These are phyloP conservation scores for Mortierella sp. DNA, from an alignment of 371 early-diverging fungal species.

Conservation along the genomic window DNA sequence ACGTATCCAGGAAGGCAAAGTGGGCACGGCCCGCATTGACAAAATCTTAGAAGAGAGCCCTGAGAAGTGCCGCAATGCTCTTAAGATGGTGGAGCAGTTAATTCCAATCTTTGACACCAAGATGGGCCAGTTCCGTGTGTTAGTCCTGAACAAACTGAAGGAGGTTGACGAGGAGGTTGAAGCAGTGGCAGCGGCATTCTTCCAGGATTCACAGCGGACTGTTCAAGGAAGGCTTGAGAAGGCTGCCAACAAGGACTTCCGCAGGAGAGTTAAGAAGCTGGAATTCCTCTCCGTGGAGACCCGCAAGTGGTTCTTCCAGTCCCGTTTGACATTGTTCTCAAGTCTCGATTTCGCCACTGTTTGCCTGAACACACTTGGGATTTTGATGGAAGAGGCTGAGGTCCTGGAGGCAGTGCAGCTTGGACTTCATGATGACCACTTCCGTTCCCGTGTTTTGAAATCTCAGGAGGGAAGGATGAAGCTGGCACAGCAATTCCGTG, in stretches of 20 bases:
- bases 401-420: slow-evolving; percentile 73
- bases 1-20: slow-evolving; percentile 55
- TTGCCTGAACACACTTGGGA: slow-evolving; percentile 68
- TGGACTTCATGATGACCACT: slow-evolving; percentile 55
- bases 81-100: slow-evolving; percentile 53
- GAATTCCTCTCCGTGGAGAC: slow-evolving; percentile 58
- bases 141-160: slow-evolving; percentile 55
- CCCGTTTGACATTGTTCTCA: slow-evolving; percentile 48
- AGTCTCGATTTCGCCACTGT: slow-evolving; percentile 63
- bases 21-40: slow-evolving; percentile 51
- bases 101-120: slow-evolving; percentile 55
- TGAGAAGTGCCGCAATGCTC: slow-evolving; percentile 49
- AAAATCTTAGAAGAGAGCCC: slow-evolving; percentile 55
- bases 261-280: slow-evolving; percentile 69
- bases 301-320: slow-evolving; percentile 56
- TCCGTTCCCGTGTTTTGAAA: slow-evolving; percentile 63
- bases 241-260: slow-evolving; percentile 74
- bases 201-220: slow-evolving; percentile 56
- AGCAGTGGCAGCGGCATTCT: slow-evolving; percentile 56
- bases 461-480: slow-evolving; percentile 65
- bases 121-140: slow-evolving; percentile 45
- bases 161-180: slow-evolving; percentile 64
- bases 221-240: slow-evolving; percentile 69
- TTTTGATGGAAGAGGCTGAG: slow-evolving; percentile 80
- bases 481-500: slow-evolving; percentile 70